These are phyloP conservation scores for Zygotorulaspora chibaensis DNA, from an alignment of 805 yeast genomes.

Conservation along the genomic window DNA sequence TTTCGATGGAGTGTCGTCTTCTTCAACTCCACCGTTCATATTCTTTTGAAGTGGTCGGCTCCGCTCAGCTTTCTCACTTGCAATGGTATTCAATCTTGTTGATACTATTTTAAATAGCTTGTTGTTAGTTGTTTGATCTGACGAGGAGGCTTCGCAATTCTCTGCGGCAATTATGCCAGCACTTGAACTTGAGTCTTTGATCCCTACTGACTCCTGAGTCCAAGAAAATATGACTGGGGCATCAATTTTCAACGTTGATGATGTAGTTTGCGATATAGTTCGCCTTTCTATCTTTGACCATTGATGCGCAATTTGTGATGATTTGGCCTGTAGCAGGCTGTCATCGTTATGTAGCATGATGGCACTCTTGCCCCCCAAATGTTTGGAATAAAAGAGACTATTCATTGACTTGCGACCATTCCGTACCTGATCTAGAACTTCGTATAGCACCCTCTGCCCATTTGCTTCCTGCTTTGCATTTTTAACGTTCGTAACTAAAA, in stretches of 20 bases:
- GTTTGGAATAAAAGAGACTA: slow-evolving; percentile 12
- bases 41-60: not conserved
- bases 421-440: slow-evolving; percentile 22
- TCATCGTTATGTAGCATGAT: slow-evolving; percentile 2
- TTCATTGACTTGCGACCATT: slow-evolving; percentile 28
- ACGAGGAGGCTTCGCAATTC: not conserved
- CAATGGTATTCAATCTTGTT: slow-evolving; percentile 6
- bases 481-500: slow-evolving; percentile 4
- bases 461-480: not conserved
- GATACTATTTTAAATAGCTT: slow-evolving; percentile 14
- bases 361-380: not conserved
- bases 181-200: slow-evolving; percentile 1
- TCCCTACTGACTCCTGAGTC: slow-evolving; percentile 20
- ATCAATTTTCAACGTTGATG: slow-evolving; percentile 21
- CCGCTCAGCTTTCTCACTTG: slow-evolving; percentile 5
- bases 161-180: not conserved
- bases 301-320: slow-evolving; percentile 11
- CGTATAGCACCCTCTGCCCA: slow-evolving; percentile 16
- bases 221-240: slow-evolving; percentile 30
- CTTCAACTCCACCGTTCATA: not conserved
- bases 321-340: slow-evolving; percentile 8
- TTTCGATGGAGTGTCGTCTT: slow-evolving; percentile 1
- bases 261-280: slow-evolving; percentile 8
- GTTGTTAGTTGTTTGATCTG: slow-evolving; percentile 16
- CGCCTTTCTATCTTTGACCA: slow-evolving; percentile 27